A percentile compares a stretch with the other conserved stretches of the same genome.
Conservation (phyloP, 1,284 basidiomycete species). For the Heterobasidion parviporum region DNA sequence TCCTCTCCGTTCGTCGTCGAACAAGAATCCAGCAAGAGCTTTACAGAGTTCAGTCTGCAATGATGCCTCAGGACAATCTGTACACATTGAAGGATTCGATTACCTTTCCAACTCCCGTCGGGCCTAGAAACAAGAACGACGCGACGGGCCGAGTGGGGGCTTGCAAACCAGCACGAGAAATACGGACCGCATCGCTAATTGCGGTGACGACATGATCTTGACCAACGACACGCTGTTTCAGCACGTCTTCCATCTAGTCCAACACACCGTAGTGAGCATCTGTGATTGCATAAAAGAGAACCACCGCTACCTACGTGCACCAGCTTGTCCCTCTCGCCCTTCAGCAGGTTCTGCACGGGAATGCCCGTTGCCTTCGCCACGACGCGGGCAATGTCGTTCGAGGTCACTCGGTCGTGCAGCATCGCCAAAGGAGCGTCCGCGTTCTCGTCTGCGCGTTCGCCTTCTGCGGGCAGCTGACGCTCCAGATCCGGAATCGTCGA, state of each 20-base stretch:
- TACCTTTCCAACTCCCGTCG: slow-evolving; percentile 81
- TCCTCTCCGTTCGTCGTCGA: slow-evolving; percentile 80
- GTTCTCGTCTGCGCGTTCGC: slow-evolving; percentile 34
- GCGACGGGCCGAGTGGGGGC: slow-evolving; percentile 83
- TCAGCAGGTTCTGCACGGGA: slow-evolving; percentile 81
- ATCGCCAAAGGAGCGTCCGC: slow-evolving; percentile 48
- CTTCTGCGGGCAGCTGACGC: slow-evolving; percentile 62
- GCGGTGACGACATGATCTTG: slow-evolving; percentile 80
- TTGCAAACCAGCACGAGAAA: slow-evolving; percentile 86
- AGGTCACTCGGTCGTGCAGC: slow-evolving; percentile 83
- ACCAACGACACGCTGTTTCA: slow-evolving; percentile 75
- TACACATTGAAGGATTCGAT: not conserved
- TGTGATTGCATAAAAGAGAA: not conserved
- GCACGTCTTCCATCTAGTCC: slow-evolving; percentile 79
- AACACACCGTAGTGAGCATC: slow-evolving; percentile 4
- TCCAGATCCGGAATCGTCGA: slow-evolving; percentile 80
- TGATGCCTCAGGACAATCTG: not conserved
- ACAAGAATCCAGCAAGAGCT: slow-evolving; percentile 78
- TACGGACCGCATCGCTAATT: slow-evolving; percentile 82
- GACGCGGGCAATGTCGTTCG: slow-evolving; percentile 83
- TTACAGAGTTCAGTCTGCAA: slow-evolving; percentile 81
- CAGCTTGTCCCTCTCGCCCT: slow-evolving; percentile 85
- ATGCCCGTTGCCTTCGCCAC: slow-evolving; percentile 89
- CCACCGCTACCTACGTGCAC: slow-evolving; percentile 57
- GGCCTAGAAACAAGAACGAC: slow-evolving; percentile 86